Evolutionary conservation across 139 green algal species (phyloP).

Genomic region (Ettlia oleoabundans): DNA sequence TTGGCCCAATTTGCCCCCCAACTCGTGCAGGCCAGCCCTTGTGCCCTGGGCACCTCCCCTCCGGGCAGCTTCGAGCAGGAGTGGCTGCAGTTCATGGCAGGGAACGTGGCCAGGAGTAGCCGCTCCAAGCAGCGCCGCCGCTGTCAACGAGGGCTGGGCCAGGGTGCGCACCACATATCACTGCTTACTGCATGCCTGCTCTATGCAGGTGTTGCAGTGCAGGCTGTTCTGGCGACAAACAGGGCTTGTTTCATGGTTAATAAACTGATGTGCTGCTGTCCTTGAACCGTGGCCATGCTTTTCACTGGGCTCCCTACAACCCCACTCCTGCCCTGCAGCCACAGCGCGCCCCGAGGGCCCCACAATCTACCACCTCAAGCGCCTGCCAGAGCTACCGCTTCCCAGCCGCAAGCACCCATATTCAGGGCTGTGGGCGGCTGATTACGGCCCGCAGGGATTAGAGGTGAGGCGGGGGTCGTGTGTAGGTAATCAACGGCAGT

Average conservation of each 20-base stretch:
- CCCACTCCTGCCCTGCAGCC: not conserved
- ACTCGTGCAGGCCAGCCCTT: constrained; percentile 24
- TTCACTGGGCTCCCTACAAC: not conserved
- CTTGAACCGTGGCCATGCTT: too few species aligned
- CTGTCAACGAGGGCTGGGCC: not conserved
- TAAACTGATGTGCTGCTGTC: too few species aligned
- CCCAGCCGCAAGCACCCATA: constrained; percentile 47
- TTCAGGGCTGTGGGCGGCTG: constrained; percentile 41
- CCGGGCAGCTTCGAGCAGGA: constrained; percentile 56
- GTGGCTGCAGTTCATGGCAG: constrained; percentile 56
- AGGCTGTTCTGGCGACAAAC: not conserved
- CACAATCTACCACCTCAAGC: constrained; percentile 34
- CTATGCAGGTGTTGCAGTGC: too few species aligned
- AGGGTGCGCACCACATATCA: not conserved
- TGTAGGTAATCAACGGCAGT: too few species aligned
- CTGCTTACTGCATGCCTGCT: too few species aligned
- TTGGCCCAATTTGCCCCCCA: too few species aligned
- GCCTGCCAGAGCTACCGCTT: constrained; percentile 20
- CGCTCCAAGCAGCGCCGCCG: constrained; percentile 9
- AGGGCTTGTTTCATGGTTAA: too few species aligned
- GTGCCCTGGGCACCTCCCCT: constrained; percentile 46
- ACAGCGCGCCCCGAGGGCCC: constrained; percentile 17
- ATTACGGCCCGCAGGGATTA: not conserved
- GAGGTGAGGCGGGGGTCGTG: too few species aligned
- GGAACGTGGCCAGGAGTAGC: not conserved